phyloP scores from a whole-genome alignment of 495 filamentous ascomycete genomes.

The Bathelium albidoporum region DNA sequence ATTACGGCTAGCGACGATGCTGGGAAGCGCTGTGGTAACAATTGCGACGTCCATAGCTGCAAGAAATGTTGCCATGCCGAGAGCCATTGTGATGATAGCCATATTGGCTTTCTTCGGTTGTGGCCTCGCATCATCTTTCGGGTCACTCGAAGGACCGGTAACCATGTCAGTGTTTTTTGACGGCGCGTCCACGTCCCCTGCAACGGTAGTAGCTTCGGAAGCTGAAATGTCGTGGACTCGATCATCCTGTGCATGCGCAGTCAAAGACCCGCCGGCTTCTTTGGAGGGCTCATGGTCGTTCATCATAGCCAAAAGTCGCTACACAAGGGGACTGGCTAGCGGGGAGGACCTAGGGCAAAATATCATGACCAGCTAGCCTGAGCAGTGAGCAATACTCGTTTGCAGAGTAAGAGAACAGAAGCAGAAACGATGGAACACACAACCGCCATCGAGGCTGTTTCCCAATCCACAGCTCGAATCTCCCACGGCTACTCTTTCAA shows the following conservation, averaged over 20 bases:
- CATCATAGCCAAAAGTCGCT: neutral
- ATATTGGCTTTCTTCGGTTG: neutral
- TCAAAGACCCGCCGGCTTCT: neutral
- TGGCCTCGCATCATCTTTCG: neutral
- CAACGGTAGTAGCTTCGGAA: neutral
- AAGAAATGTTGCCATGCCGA: slow-evolving; percentile 10
- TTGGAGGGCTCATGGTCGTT: neutral
- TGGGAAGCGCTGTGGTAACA: slow-evolving; percentile 22
- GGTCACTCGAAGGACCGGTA: neutral
- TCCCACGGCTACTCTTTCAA: neutral
- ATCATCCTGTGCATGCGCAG: neutral
- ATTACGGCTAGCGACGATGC: slow-evolving; percentile 17
- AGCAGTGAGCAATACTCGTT: no score
- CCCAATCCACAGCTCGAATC: neutral
- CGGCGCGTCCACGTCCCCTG: neutral
- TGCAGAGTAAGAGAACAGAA: neutral
- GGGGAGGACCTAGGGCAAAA: neutral
- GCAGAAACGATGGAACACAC: neutral
- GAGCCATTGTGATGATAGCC: neutral
- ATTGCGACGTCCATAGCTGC: slow-evolving; percentile 22
- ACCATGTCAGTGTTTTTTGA: neutral
- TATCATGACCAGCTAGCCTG: no score
- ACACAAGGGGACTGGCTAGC: neutral
- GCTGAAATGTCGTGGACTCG: neutral
- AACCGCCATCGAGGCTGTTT: neutral